Evolutionary conservation across 2,329 filamentous ascomycete species (phyloP), one percentile per base, ranked within the genome.

Genomic region (Alternaria panax): DNA sequence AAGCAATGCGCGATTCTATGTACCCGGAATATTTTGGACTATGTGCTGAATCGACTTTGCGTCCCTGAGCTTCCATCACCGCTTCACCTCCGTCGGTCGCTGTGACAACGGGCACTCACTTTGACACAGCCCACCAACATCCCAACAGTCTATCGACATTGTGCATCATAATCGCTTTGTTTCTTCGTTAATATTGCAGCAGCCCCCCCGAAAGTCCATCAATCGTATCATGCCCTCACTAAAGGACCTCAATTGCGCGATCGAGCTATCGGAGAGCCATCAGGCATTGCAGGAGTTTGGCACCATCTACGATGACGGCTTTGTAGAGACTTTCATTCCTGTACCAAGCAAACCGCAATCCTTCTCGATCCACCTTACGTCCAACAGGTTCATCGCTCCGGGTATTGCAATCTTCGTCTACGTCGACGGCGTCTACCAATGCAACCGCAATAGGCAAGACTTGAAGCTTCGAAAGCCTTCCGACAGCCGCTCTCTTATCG

Each of bases 351-450:
- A 77, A 14, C 73, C 79, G 16, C 68, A 69, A n/a, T 71, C 78
- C 0, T 87, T 87, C 71, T 79, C 75, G 20, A 75, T 87, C 34
- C 82, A 80, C 59, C 76, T 87, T 38, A 79, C 73, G 3, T 83
- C 83, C 0, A 73, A 73, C 34, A 81, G 79, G 28, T 87, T 82
- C 73, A 84, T 87, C 62, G 82, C 82, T 1, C 78, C 82, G 24
- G 85, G 85, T 0, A 71, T 87, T 11, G 81, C 84, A 2, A 81
- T 84, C 71, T 84, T 83, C 60, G 84, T 87, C 25, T 87, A 81
- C 75, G 85, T 86, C 40, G 85, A 87, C 64, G 85, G 85, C 18
- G 72, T 82, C 6, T 86, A 86, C 61, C 85, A 87, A 66, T 85
- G 83, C 73, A 87, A 87, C 60, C 83, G 85, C 57, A 84, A 85